phyloP scores from a whole-genome alignment of 257 asterid species.

The Rhazya stricta region DNA sequence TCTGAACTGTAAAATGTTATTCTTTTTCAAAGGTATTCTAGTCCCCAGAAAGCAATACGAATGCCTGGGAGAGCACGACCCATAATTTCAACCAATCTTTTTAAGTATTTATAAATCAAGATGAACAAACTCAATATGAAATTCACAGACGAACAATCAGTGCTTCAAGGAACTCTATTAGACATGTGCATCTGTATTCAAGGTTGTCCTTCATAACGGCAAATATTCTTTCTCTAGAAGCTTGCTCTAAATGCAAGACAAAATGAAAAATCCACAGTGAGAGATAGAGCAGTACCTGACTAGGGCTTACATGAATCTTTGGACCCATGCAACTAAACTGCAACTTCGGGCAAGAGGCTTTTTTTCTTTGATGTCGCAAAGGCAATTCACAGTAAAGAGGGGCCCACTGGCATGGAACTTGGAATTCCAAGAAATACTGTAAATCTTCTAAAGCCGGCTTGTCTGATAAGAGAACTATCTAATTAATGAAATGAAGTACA shows the following conservation, averaged over 20 bases:
- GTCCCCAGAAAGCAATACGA: neutral
- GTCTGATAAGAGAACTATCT: conserved; percentile 36
- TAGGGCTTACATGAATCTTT: conserved; percentile 59
- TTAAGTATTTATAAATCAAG: neutral
- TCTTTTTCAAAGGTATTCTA: neutral
- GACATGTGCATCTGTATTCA: neutral
- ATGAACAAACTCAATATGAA: neutral
- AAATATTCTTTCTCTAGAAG: neutral
- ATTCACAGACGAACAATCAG: neutral
- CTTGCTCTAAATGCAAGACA: neutral
- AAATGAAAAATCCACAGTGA: neutral
- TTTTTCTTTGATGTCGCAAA: conserved; percentile 83
- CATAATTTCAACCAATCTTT: neutral
- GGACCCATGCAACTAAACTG: conserved; percentile 85
- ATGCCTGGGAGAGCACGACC: neutral
- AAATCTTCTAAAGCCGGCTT: conserved; percentile 87
- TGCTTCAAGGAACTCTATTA: neutral
- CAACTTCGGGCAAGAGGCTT: conserved; percentile 60
- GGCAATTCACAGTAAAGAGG: conserved; percentile 93
- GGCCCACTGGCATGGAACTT: conserved; percentile 96
- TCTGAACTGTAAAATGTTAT: neutral
- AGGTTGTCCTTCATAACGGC: neutral
- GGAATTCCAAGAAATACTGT: conserved; percentile 88
- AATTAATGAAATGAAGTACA: neutral
- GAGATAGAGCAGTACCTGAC: conserved; percentile 53